Evolutionary conservation across 257 asterid genomes (phyloP).

Genomic region (Nicotiana paniculata): DNA sequence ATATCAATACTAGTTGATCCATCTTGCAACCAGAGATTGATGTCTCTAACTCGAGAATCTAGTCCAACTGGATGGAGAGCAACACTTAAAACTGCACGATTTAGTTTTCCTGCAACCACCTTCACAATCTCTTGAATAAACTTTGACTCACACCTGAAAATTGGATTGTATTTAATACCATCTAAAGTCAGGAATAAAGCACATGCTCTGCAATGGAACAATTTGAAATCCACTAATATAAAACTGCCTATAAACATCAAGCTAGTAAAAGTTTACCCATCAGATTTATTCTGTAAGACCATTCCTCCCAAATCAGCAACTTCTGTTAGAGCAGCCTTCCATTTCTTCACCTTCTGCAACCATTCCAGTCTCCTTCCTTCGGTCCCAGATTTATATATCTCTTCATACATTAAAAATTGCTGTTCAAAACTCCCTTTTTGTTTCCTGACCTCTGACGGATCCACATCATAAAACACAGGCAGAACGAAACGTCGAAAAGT

Average conservation of each 20-base stretch:
- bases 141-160: conserved; percentile 15
- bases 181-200: not conserved
- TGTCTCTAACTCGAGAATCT: conserved; percentile 8
- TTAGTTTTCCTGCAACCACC: conserved; percentile 4
- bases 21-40: conserved; percentile 10
- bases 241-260: not conserved
- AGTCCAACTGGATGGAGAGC: conserved; percentile 9
- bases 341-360: not conserved
- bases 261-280: conserved; percentile 8
- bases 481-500: conserved; percentile 3
- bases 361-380: conserved; percentile 4
- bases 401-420: conserved; percentile 1
- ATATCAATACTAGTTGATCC: not conserved
- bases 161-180: not conserved
- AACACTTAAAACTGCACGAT: not conserved
- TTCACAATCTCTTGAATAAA: conserved; percentile 14
- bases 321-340: conserved; percentile 11
- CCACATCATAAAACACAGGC: conserved; percentile 19
- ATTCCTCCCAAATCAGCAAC: conserved; percentile 19
- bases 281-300: conserved; percentile 12
- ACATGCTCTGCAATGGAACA: not conserved
- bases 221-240: not conserved
- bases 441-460: conserved; percentile 7
- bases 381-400: not conserved
- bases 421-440: conserved; percentile 7